A percentile compares a stretch with the other conserved stretches of the same genome.
phyloP scores from a whole-genome alignment of 2,329 filamentous ascomycete species.

The Diaporthe sp. region DNA sequence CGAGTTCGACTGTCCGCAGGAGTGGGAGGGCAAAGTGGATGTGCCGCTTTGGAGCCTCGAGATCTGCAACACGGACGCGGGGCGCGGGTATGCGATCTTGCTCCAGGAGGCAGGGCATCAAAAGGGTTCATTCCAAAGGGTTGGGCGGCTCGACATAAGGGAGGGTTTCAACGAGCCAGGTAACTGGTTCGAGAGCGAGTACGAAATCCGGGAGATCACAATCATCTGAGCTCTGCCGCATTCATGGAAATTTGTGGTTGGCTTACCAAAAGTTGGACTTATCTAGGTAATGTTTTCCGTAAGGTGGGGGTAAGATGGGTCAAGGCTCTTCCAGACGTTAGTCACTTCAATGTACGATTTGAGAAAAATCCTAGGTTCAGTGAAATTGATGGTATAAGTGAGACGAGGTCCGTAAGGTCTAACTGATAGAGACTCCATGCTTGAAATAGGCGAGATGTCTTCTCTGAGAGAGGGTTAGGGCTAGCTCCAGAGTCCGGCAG shows the following conservation, averaged over 20 bases:
- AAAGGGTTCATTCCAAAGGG: not conserved
- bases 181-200: not conserved
- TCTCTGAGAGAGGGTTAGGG: too few species aligned
- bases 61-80: not conserved
- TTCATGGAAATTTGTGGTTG: not conserved
- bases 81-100: not conserved
- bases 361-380: too few species aligned
- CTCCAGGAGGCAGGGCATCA: not conserved
- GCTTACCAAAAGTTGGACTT: too few species aligned
- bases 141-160: not conserved
- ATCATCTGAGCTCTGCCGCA: not conserved
- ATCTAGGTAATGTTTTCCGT: too few species aligned
- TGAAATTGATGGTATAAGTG: too few species aligned
- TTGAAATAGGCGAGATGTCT: too few species aligned
- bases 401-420: too few species aligned
- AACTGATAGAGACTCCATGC: too few species aligned
- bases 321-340: too few species aligned
- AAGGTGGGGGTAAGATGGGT: too few species aligned
- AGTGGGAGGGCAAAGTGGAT: not conserved
- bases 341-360: too few species aligned
- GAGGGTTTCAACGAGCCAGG: not conserved
- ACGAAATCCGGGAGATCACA: not conserved
- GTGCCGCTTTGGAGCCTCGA: not conserved
- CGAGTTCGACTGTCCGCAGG: not conserved
- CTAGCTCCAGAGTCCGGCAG: too few species aligned